These are phyloP conservation scores for Sphaerulina vaccinii DNA, from an alignment of 2,329 filamentous ascomycete genomes.

Conservation along the genomic window DNA sequence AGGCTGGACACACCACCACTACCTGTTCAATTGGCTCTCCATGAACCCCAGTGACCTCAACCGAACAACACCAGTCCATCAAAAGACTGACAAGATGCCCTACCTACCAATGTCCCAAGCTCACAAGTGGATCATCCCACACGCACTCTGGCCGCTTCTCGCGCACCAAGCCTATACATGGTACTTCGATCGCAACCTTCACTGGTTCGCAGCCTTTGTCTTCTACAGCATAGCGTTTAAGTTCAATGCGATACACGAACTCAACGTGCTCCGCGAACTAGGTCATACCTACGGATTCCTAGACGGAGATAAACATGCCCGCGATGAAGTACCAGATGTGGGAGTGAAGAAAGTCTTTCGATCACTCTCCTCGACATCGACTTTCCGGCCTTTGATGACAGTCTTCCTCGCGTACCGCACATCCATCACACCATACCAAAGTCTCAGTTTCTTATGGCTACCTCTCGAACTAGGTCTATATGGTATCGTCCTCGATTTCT, in stretches of 20 bases:
- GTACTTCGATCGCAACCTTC: conserved; percentile 37
- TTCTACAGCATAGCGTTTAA: conserved; percentile 45
- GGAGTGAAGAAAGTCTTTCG: conserved; percentile 24
- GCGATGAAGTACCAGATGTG: conserved; percentile 45
- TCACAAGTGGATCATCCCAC: conserved; percentile 43
- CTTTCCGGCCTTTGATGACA: conserved; percentile 23
- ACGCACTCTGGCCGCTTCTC: conserved; percentile 40
- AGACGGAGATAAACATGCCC: conserved; percentile 47
- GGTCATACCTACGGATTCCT: conserved; percentile 44
- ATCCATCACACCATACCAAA: neutral
- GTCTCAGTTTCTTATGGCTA: conserved; percentile 33
- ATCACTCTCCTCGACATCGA: conserved; percentile 21
- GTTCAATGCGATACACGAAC: conserved; percentile 42
- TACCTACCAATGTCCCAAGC: conserved; percentile 39
- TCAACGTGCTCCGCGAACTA: conserved; percentile 41
- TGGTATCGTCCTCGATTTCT: conserved; percentile 47
- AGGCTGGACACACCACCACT: conserved; percentile 21
- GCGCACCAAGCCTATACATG: conserved; percentile 41
- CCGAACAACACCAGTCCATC: conserved; percentile 40
- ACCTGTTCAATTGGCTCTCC: conserved; percentile 18
- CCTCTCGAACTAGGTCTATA: conserved; percentile 44
- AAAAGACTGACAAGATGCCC: conserved; percentile 46
- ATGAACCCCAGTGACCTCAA: conserved; percentile 27
- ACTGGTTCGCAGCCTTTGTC: conserved; percentile 35
- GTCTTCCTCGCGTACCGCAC: conserved; percentile 24